Percentiles rank a stretch among this genome's conserved stretches.
Conservation (phyloP, 495 filamentous ascomycete genomes). For the Aspergillus baeticus region DNA sequence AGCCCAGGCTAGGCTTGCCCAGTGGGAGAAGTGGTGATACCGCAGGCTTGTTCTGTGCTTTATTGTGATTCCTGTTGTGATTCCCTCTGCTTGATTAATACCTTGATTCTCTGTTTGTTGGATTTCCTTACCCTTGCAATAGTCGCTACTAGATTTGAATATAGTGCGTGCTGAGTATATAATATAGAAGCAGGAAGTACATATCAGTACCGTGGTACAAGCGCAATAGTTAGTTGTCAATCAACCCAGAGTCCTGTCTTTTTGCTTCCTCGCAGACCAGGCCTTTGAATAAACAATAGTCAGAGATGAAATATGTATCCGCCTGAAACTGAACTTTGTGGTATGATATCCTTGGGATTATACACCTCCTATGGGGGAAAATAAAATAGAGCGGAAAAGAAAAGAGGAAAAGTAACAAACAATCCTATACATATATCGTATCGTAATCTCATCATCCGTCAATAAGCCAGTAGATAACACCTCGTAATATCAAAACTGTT, state of each 20-base stretch:
- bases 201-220: background rate
- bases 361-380: background rate
- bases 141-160: background rate
- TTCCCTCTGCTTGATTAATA: conserved; percentile 22
- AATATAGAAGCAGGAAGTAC: background rate
- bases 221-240: background rate
- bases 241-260: background rate
- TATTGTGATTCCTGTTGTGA: conserved; percentile 16
- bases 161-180: background rate
- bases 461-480: conserved; percentile 8
- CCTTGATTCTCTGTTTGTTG: conserved; percentile 1
- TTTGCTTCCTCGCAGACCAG: background rate
- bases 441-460: conserved; percentile 35
- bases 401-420: conserved; percentile 8
- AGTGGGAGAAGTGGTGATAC: background rate
- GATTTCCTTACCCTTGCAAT: background rate
- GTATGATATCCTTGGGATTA: background rate
- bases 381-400: conserved; percentile 28
- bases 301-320: background rate
- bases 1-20: no score
- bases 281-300: background rate
- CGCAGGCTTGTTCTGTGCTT: background rate
- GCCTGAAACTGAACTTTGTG: background rate
- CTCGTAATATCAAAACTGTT: conserved; percentile 10
- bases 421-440: conserved; percentile 19